Evolutionary conservation across 2,329 filamentous ascomycete genomes (phyloP), one percentile per base, ranked within the genome.

Genomic region (Celoporthe dispersa): DNA sequence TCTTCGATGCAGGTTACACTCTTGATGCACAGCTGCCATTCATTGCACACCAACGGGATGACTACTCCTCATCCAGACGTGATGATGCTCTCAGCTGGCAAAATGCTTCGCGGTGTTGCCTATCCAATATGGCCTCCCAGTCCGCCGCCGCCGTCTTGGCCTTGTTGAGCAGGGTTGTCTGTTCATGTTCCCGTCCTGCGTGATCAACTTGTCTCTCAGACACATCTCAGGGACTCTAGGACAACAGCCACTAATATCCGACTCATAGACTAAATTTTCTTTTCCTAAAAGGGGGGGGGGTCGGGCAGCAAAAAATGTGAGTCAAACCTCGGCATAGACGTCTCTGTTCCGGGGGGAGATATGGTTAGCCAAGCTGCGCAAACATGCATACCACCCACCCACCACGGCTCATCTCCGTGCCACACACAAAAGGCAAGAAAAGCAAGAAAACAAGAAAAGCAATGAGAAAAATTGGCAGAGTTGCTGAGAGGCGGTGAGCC

Each of bases 311-410:
- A 33, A 28, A 31, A 60, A 37, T n/a, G 22, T 19, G 57, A 60
- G 22, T 60, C 57, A 60, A 22, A 60, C 37, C 57, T 60, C 57
- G 31, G 57, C 19, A 37, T 60, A 37, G 33, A 37, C 33, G 57
- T 60, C 57, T 37, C 57, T 60, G 57, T 60, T n/a, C 19, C 57
- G 31, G 57, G 37, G 57, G 33, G 22, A 37, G 31, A 60, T 31
- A 59, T 6, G 44, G 57, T 60, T 19, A 60, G 57, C 31, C 33
- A 60, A 60, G 57, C 57, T 60, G 57, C 37, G 57, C 31, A 60
- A 37, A 60, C 33, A 60, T 37, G 57, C 31, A 35, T n/a, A 60
- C 44, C 44, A 48, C 44, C 22, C 44, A 7, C 41, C 41, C 55
- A 35, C 6, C 57, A 60, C 19, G 33, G 19, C 57, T n/a, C 57